These are phyloP conservation scores for Boletus mariae DNA, from an alignment of 1,284 basidiomycete genomes.

Conservation along the genomic window DNA sequence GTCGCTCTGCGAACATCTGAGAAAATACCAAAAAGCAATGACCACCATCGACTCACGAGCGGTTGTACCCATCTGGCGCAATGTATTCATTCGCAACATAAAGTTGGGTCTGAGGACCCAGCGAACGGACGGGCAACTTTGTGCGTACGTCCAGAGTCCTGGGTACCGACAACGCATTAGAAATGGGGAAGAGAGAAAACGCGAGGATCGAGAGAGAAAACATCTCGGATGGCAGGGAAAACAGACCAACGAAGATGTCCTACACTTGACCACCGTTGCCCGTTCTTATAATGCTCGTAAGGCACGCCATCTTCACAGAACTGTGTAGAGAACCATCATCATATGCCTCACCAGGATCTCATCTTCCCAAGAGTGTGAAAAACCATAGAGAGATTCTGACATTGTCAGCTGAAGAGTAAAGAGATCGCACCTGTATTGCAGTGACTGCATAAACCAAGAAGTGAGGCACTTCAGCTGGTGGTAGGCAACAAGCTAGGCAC, in stretches of 20 bases:
- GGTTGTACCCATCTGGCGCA: conserved; percentile 35
- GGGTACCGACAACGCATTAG: conserved; percentile 4
- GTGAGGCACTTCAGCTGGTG: not conserved
- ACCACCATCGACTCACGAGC: conserved; percentile 24
- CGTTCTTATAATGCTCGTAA: too few relatives aligned
- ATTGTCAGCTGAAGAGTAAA: not conserved
- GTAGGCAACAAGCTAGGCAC: not conserved
- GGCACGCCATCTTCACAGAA: too few relatives aligned
- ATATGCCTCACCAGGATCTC: not conserved
- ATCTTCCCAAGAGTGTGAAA: not conserved
- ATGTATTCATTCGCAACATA: conserved; percentile 27
- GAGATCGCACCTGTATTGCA: not conserved
- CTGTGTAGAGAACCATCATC: not conserved
- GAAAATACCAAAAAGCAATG: not conserved
- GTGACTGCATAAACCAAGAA: not conserved
- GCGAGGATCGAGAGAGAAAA: conserved; percentile 6
- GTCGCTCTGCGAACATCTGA: conserved; percentile 18
- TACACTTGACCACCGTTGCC: too few relatives aligned
- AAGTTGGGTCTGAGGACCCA: conserved; percentile 20
- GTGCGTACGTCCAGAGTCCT: not conserved
- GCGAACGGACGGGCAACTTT: not conserved
- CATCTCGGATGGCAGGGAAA: conserved; percentile 1
- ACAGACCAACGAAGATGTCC: too few relatives aligned
- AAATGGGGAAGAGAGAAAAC: conserved; percentile 7
- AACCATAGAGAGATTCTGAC: not conserved